Evolutionary conservation across 257 asterid species (phyloP), one percentile per base, ranked within the genome.

Genomic region (Ophiorrhiza pumila): DNA sequence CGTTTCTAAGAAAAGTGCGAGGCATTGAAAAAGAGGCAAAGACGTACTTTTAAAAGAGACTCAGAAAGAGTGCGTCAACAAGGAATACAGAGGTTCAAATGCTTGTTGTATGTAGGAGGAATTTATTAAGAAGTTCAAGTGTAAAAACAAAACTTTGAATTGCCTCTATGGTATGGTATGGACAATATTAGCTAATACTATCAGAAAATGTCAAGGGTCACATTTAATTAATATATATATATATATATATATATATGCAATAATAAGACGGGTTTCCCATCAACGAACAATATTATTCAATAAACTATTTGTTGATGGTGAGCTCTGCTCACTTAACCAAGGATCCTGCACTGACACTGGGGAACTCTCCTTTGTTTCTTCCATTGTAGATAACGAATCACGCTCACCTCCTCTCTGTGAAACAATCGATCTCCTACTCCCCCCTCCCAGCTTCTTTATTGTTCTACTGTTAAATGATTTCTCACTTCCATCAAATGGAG

Each of bases 261-360:
- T 25, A 71, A 58, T 65, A 60, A 71, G 55, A 29, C 27, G 59
- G 37, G n/a, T 35, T 4, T 27, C 20, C 4, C 17, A 34, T 72
- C 69, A 90, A 68, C 71, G 71, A 65, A 74, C 88, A 42, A 80
- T 32, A 61, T 83, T 85, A 66, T 83, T 79, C 79, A 91, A 65
- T 78, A 93, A 88, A 83, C 89, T 89, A 74, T 84, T 85, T 43
- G 97, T 79, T 52, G 96, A 91, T 41, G 97, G 97, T 18, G 98
- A 91, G 78, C 94, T 89, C 57, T 86, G 81, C 65, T 88, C 91
- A 68, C 97, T 91, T 74, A 80, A 71, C 98, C 97, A 93, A 71
- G 85, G 82, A 53, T 91, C 96, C 68, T 89, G 96, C 57, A 89
- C 92, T 56, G 97, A 93, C 35, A 91, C 89, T 0, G 96, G 98